Percentiles rank a stretch among this genome's conserved stretches.
Evolutionary conservation across 2,329 filamentous ascomycete species (phyloP).

Genomic region (Beauveria sp.): DNA sequence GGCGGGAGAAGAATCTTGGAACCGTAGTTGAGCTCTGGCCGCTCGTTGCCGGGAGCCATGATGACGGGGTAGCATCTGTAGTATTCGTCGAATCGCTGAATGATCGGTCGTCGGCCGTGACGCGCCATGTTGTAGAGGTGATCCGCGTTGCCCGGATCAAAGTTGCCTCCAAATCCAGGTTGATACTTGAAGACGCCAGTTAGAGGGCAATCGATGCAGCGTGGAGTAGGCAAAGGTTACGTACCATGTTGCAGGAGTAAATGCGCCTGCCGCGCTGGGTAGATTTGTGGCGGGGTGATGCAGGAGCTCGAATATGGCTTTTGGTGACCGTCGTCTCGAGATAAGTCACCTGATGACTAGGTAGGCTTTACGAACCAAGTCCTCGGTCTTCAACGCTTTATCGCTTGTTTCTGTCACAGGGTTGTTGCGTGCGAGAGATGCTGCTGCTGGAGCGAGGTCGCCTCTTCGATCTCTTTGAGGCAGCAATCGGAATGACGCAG

Average conservation of each 20-base stretch:
- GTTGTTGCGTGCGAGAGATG: background rate
- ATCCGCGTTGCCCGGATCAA: conserved; percentile 40
- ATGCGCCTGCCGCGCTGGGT: background rate
- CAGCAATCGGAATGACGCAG: conserved; percentile 15
- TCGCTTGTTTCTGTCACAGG: background rate
- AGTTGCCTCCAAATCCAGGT: conserved; percentile 33
- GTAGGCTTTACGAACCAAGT: background rate
- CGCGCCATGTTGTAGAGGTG: conserved; percentile 42
- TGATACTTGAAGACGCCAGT: conserved; percentile 20
- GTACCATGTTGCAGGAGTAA: conserved; percentile 3
- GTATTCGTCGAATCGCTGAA: conserved; percentile 92
- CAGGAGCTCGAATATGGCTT: background rate
- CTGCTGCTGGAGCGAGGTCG: background rate
- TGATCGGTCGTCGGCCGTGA: conserved; percentile 38
- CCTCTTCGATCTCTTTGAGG: conserved; percentile 2
- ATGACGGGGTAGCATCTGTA: conserved; percentile 93
- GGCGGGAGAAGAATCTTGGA: conserved; percentile 98
- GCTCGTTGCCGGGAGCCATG: conserved; percentile 87
- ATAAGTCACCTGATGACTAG: background rate
- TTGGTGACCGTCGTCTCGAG: background rate
- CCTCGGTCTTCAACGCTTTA: background rate
- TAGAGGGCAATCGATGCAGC: background rate
- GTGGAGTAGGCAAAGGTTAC: background rate
- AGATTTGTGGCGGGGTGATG: background rate
- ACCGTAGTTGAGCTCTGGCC: conserved; percentile 86